A percentile compares a stretch with the other conserved stretches of the same genome.
These are phyloP conservation scores for Trifolium dubium DNA, from an alignment of 306 rosid species.

Conservation along the genomic window DNA sequence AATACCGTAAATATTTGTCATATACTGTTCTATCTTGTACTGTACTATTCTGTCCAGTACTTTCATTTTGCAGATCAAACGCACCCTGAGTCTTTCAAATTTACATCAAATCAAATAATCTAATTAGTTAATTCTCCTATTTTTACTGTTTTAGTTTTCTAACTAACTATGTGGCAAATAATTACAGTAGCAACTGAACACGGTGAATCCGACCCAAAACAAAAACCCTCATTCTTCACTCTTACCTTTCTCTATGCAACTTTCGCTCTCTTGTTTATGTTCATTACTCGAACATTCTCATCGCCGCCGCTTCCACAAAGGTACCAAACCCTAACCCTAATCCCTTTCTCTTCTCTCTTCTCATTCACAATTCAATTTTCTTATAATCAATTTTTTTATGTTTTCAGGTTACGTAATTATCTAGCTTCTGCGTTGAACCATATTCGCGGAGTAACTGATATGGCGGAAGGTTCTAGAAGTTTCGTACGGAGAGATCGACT, in stretches of 20 bases:
- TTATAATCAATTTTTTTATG: too few relatives aligned
- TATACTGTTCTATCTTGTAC: too few relatives aligned
- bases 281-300: neutral
- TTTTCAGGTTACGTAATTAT: too few relatives aligned
- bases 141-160: too few relatives aligned
- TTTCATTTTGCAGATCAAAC: too few relatives aligned
- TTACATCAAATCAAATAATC: too few relatives aligned
- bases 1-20: too few relatives aligned
- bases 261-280: neutral
- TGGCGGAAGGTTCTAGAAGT: slow-evolving; percentile 73
- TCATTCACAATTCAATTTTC: neutral
- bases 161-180: too few relatives aligned
- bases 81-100: too few relatives aligned
- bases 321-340: neutral
- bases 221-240: neutral
- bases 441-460: slow-evolving; percentile 50
- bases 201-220: slow-evolving; percentile 4
- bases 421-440: slow-evolving; percentile 14
- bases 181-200: neutral
- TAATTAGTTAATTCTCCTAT: too few relatives aligned
- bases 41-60: too few relatives aligned
- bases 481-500: slow-evolving; percentile 81
- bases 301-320: neutral
- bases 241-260: neutral
- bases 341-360: neutral